Evolutionary conservation across 257 asterid species (phyloP).

Genomic region (Mentha longifolia): DNA sequence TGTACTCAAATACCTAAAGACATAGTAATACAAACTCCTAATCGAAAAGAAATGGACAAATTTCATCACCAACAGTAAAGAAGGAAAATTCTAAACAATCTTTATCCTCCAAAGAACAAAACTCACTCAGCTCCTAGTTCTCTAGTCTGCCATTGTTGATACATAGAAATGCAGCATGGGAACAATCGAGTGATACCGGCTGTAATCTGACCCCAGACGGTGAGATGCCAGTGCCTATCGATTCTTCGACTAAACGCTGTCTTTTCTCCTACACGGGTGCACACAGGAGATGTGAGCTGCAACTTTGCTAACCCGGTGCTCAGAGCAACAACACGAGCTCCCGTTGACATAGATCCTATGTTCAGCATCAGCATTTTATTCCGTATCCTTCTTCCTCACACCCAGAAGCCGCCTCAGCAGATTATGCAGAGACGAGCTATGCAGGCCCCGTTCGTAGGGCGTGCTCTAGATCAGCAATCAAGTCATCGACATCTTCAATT

Average conservation of each 20-base stretch:
- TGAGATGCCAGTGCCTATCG: slow-evolving; percentile 98
- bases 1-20: too few relatives aligned
- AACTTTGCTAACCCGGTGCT: slow-evolving; percentile 87
- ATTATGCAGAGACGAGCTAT: slow-evolving; percentile 5
- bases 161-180: slow-evolving; percentile 20
- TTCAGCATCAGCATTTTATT: slow-evolving; percentile 94
- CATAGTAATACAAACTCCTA: too few relatives aligned
- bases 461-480: slow-evolving; percentile 75
- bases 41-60: too few relatives aligned
- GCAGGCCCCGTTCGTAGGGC: slow-evolving; percentile 70
- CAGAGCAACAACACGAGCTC: slow-evolving; percentile 90
- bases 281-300: slow-evolving; percentile 94
- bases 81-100: slow-evolving; percentile 34
- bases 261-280: slow-evolving; percentile 94
- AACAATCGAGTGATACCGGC: slow-evolving; percentile 80
- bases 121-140: slow-evolving; percentile 42
- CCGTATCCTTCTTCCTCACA: slow-evolving; percentile 92
- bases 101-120: slow-evolving; percentile 65
- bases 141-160: slow-evolving; percentile 19
- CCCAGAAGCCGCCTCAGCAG: slow-evolving; percentile 87
- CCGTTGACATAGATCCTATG: slow-evolving; percentile 98
- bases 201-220: slow-evolving; percentile 97
- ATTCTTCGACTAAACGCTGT: slow-evolving; percentile 94
- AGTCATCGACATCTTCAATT: slow-evolving; percentile 72
- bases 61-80: not conserved